phyloP scores from a whole-genome alignment of 768 basidiomycete species.

The Amanita pseudoporphyria region DNA sequence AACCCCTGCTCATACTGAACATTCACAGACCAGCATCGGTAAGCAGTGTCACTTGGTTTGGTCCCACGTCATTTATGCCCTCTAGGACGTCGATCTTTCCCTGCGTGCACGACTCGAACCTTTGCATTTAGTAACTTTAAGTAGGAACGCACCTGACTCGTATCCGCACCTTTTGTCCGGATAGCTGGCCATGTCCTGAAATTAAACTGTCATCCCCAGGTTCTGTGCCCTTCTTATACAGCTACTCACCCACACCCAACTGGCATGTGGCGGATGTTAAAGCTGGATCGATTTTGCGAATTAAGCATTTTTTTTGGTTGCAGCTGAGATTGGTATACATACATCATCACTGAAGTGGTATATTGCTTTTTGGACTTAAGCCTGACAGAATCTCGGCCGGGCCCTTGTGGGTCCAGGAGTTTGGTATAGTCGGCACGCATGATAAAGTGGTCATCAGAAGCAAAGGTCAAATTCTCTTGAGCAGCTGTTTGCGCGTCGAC shows the following conservation, averaged over 20 bases:
- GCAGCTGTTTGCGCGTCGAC: slow-evolving; percentile 39
- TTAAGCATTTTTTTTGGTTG: too few species aligned
- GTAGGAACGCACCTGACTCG: slow-evolving; percentile 22
- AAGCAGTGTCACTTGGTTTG: slow-evolving; percentile 47
- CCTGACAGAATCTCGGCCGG: slow-evolving; percentile 52
- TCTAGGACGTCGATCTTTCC: slow-evolving; percentile 47
- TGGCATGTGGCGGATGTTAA: slow-evolving; percentile 52
- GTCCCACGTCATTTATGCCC: slow-evolving; percentile 46
- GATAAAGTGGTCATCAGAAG: slow-evolving; percentile 41
- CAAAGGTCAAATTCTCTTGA: slow-evolving; percentile 46
- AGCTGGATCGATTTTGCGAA: slow-evolving; percentile 15
- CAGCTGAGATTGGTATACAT: slow-evolving; percentile 11
- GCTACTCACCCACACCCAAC: slow-evolving; percentile 41
- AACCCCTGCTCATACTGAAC: too few species aligned
- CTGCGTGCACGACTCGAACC: slow-evolving; percentile 12
- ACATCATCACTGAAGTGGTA: slow-evolving; percentile 45
- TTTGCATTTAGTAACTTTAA: not conserved
- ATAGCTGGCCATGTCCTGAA: slow-evolving; percentile 42
- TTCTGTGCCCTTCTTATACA: too few species aligned
- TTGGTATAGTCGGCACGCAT: slow-evolving; percentile 47
- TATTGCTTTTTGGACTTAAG: slow-evolving; percentile 44
- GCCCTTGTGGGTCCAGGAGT: slow-evolving; percentile 32
- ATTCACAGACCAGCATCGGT: slow-evolving; percentile 33
- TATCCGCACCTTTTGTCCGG: slow-evolving; percentile 43
- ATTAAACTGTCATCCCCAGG: not conserved